Base-by-base conservation (phyloP, 1,284 basidiomycete genomes). In the Rhizopogon parksii region DNA sequence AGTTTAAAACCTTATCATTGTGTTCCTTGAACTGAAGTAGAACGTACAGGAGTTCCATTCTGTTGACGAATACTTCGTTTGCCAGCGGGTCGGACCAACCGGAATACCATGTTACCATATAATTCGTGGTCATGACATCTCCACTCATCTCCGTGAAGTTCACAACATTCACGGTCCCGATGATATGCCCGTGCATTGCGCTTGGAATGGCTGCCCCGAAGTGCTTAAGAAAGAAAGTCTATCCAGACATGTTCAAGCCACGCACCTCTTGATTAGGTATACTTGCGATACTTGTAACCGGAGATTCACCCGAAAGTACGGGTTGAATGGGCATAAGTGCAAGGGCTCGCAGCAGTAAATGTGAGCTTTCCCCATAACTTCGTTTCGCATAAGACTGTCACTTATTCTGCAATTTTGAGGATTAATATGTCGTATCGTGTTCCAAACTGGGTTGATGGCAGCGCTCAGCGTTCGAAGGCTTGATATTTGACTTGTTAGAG, bases 221-320 rank as follows among this genome's bases (percentile, higher is more conserved):
- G 3, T 19, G 6, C 48, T 67, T 2, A 57, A 12, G 2, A 63
- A 7, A 17, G 56, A 46, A 0, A 53, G 47, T 9, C 25, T 67
- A 11, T 45, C 40, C 1, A 46, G 65, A 1, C 61, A 63, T 17
- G 50, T 66, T 2, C 52, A 63, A 30, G 62, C 63, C 14, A 55
- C 3, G 1, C 61, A 63, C 21, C 54, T 67, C 2, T 40, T 19
- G 9, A 53, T 52, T 25, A 27, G 34, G 2, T 65, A 65, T 62
- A 54, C 62, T 0, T 63, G 62, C 21, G 53, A 57, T 0, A 58
- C 15, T 2, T 63, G 62, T 12, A 8, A 4, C 2, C 2, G n/a
- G 1, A 1, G 49, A 1, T 63, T 63, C 47, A 66, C 52, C 1
- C 65, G 62, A 6, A 42, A 52, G 27, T 50, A 59, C 1, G 53